These are phyloP conservation scores for Colletotrichum destructivum DNA, from an alignment of 2,329 filamentous ascomycete species.

Conservation along the genomic window DNA sequence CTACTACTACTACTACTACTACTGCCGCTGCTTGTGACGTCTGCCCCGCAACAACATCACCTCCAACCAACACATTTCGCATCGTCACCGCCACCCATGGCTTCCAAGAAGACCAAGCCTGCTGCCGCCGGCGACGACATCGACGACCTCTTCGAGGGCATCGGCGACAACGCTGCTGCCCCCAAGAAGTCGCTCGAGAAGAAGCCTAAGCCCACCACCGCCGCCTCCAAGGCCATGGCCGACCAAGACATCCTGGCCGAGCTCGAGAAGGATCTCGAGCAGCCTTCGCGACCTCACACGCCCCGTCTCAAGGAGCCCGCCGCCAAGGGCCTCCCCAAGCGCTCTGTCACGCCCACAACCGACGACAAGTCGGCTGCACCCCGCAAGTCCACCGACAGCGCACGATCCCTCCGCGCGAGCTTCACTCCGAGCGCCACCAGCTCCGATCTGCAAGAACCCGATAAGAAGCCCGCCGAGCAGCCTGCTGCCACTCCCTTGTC, in stretches of 20 bases:
- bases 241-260: conserved; percentile 89
- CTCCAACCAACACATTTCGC: conserved; percentile 16
- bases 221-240: conserved; percentile 63
- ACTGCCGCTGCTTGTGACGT: conserved; percentile 32
- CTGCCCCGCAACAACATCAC: conserved; percentile 34
- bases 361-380: conserved; percentile 72
- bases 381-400: conserved; percentile 85
- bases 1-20: background rate
- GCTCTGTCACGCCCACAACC: conserved; percentile 67
- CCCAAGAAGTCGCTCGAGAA: conserved; percentile 63
- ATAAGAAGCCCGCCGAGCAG: conserved; percentile 67
- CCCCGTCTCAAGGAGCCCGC: conserved; percentile 76
- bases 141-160: conserved; percentile 76
- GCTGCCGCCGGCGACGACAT: conserved; percentile 73
- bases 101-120: conserved; percentile 72
- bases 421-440: conserved; percentile 79
- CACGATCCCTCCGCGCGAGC: conserved; percentile 78
- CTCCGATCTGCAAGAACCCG: conserved; percentile 71
- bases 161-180: conserved; percentile 67
- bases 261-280: conserved; percentile 75
- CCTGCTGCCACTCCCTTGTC: conserved; percentile 45
- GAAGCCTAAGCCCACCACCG: conserved; percentile 62
- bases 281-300: conserved; percentile 85
- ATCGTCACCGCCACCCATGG: conserved; percentile 60
- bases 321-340: conserved; percentile 62